Base-by-base conservation (phyloP, 805 yeast species). In the Lipomyces kockii region DNA sequence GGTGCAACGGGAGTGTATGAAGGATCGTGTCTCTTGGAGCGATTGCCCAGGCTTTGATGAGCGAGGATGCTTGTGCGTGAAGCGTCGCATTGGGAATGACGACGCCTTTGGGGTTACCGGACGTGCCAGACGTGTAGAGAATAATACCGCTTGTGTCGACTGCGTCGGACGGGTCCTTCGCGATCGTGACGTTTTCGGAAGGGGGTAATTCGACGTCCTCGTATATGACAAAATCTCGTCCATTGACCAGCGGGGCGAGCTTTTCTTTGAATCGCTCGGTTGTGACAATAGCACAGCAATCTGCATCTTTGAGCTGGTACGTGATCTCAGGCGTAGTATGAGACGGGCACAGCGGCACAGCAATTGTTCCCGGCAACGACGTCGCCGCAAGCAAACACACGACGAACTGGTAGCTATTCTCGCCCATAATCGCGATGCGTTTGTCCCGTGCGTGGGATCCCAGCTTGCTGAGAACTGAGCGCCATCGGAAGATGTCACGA, bases 81-180 rank as follows among this genome's bases (percentile, higher is more conserved):
- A 72, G 74, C 12, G 79, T 78, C 25, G 68, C 62, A 46, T 72
- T 70, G 8, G 78, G 76, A 35, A 78, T 76, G 7, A 77, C 76
- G 11, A 76, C 79, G 53, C 79, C 79, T 60, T 77, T 77, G 22
- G 79, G 79, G 46, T 74, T 74, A 27, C 79, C 79, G 3, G 78
- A 74, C 2, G 79, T 77, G 12, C 79, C 79, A n/a, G 78, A 76
- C 0, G 79, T 77, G 71, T 77, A 77, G 22, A 77, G 68, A 59
- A 77, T 77, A 53, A 71, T 77, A 69, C 68, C 82, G 51, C 67
- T 59, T 5, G 60, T 17, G 52, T 59, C 54, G 43, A 32, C 59
- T 6, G 46, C 54, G 32, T 55, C 66, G 12, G 56, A 32, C 12
- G 58, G 29, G 29, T 58, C 69, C 39, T 52, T 62, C 37, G 39